Conservation (phyloP, 108 stramenopile species). For the Fragilariopsis cylindrus region DNA sequence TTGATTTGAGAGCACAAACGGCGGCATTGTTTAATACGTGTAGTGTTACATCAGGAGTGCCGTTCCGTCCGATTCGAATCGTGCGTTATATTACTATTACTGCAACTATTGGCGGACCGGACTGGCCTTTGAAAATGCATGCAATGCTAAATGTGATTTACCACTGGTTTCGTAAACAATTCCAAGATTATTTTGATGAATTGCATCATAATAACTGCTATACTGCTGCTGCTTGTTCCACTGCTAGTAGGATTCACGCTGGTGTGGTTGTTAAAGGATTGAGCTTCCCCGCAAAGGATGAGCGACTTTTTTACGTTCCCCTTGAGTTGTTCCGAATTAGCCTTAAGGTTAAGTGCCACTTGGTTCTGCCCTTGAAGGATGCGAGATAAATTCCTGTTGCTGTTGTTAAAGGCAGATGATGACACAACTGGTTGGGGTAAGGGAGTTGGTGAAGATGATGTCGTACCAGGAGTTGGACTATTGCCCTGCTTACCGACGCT, state of each 20-base stretch:
- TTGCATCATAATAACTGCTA: slow-evolving; percentile 48
- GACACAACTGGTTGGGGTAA: slow-evolving; percentile 26
- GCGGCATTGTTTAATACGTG: slow-evolving; percentile 70
- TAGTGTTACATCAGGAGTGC: slow-evolving; percentile 47
- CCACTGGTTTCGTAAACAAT: slow-evolving; percentile 69
- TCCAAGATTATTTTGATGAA: slow-evolving; percentile 79
- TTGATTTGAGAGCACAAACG: slow-evolving; percentile 61
- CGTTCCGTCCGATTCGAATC: slow-evolving; percentile 68
- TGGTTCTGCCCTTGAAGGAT: slow-evolving; percentile 55
- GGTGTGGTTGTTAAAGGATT: slow-evolving; percentile 21
- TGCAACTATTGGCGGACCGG: slow-evolving; percentile 11
- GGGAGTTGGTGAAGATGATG: slow-evolving; percentile 11
- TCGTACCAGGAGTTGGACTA: not conserved
- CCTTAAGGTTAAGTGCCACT: slow-evolving; percentile 74
- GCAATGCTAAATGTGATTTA: slow-evolving; percentile 68
- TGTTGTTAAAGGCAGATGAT: slow-evolving; percentile 20
- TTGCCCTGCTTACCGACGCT: not conserved
- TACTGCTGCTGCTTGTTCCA: slow-evolving; percentile 1
- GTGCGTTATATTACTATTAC: not conserved
- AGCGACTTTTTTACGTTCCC: slow-evolving; percentile 80
- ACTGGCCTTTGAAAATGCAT: slow-evolving; percentile 70
- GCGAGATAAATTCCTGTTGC: slow-evolving; percentile 17
- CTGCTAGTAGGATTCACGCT: not conserved
- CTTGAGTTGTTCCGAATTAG: slow-evolving; percentile 76
- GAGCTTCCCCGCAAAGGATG: slow-evolving; percentile 76